Percentiles rank a stretch among this genome's conserved stretches.
Evolutionary conservation across 2,329 filamentous ascomycete species (phyloP).

Genomic region (Mycogone perniciosa): DNA sequence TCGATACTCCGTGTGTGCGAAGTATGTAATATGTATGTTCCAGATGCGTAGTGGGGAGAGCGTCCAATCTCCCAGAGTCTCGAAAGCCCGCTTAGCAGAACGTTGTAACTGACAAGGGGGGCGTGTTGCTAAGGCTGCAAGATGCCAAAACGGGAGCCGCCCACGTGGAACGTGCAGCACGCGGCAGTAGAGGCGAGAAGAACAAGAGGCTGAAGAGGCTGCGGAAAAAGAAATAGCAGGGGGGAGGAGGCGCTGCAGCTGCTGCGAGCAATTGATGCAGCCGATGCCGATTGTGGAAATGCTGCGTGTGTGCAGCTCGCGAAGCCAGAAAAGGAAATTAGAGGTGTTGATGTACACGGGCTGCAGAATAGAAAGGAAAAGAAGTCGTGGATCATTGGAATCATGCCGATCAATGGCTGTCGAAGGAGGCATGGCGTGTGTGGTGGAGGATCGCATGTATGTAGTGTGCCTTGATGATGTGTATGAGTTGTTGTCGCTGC

Average conservation of each 20-base stretch:
- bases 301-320: neutral
- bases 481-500: neutral
- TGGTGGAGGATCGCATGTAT: too few species aligned
- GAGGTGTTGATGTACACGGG: neutral
- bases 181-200: neutral
- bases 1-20: too few species aligned
- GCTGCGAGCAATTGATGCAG: constrained; percentile 6
- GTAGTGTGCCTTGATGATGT: neutral
- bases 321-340: too few species aligned
- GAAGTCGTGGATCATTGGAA: constrained; percentile 4
- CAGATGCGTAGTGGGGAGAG: neutral
- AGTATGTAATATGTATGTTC: neutral
- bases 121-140: constrained; percentile 21
- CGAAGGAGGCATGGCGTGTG: too few species aligned
- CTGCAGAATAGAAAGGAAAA: neutral
- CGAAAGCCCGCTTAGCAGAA: neutral
- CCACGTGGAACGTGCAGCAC: constrained; percentile 28
- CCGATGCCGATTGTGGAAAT: constrained; percentile 4
- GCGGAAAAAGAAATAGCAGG: constrained; percentile 4
- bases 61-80: constrained; percentile 1
- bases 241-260: neutral
- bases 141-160: constrained; percentile 22
- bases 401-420: neutral
- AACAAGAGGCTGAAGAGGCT: neutral
- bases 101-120: constrained; percentile 9